Conservation (phyloP, 164 flowering plant species). For the Paratinospora sagittata region DNA sequence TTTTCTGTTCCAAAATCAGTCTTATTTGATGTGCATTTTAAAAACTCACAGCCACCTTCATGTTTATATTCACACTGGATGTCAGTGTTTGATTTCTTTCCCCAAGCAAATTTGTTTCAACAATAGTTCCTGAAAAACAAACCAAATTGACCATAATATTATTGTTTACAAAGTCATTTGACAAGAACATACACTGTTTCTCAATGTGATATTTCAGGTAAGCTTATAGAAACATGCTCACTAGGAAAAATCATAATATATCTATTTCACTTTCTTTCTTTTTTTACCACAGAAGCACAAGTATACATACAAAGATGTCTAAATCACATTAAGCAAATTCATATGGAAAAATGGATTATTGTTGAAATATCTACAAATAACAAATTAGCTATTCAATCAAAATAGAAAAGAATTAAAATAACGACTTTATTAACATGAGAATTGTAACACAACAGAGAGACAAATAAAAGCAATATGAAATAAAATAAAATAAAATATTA, state of each 20-base stretch:
- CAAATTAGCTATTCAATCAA: too few species aligned
- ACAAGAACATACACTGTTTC: too few species aligned
- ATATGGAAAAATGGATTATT: neutral
- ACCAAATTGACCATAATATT: neutral
- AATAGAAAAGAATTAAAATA: too few species aligned
- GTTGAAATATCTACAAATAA: neutral
- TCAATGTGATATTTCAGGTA: neutral
- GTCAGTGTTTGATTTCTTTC: slow-evolving; percentile 28
- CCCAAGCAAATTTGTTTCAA: slow-evolving; percentile 18
- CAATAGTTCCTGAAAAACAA: slow-evolving; percentile 33
- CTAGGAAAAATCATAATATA: too few species aligned
- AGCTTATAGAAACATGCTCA: too few species aligned
- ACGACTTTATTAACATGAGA: too few species aligned
- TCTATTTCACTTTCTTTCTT: too few species aligned
- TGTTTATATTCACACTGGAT: slow-evolving; percentile 26
- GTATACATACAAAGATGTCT: too few species aligned
- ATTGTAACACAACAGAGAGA: neutral
- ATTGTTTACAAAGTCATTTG: neutral
- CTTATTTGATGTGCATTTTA: slow-evolving; percentile 21
- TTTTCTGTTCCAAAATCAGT: slow-evolving; percentile 17
- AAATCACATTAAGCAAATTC: neutral
- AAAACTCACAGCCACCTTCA: slow-evolving; percentile 70
- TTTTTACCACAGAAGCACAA: too few species aligned
- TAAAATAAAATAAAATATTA: too few species aligned
- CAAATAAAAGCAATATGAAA: neutral